phyloP scores from a whole-genome alignment of 345 rosid species.

The Pugionium cornutum region DNA sequence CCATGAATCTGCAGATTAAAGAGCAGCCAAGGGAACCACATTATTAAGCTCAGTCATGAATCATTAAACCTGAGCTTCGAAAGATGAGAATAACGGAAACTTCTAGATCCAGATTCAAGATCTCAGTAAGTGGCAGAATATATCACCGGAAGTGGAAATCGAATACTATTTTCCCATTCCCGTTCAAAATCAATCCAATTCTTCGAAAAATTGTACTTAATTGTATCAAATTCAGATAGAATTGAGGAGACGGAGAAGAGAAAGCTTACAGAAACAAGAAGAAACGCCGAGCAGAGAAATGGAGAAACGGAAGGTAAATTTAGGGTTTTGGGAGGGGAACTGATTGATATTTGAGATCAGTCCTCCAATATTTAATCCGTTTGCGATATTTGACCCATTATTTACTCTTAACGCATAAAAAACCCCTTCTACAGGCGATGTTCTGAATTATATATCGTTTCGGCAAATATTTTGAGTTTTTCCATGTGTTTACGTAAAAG shows the following conservation, averaged over 20 bases:
- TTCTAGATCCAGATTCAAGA: conserved; percentile 13
- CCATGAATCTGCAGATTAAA: conserved; percentile 42
- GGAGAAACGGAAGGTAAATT: conserved; percentile 30
- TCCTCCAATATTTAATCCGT: not conserved
- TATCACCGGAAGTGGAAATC: not conserved
- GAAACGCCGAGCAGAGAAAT: conserved; percentile 12
- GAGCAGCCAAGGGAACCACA: too few species aligned
- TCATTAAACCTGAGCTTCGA: too few species aligned
- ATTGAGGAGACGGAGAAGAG: not conserved
- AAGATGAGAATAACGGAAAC: too few species aligned
- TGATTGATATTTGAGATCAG: conserved; percentile 15
- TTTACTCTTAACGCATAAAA: not conserved
- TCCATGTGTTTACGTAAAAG: too few species aligned
- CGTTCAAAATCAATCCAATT: too few species aligned
- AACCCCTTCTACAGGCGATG: too few species aligned
- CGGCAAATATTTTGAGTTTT: too few species aligned
- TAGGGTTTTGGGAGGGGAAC: conserved; percentile 25
- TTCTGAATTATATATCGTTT: too few species aligned
- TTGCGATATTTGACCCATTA: not conserved
- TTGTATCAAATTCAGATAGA: not conserved
- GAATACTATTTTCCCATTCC: too few species aligned
- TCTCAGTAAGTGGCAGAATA: not conserved
- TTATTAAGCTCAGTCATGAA: too few species aligned
- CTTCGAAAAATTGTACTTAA: not conserved
- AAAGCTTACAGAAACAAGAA: conserved; percentile 35